Evolutionary conservation across 148 eudicot species (phyloP).

Genomic region (Rheum nobile): DNA sequence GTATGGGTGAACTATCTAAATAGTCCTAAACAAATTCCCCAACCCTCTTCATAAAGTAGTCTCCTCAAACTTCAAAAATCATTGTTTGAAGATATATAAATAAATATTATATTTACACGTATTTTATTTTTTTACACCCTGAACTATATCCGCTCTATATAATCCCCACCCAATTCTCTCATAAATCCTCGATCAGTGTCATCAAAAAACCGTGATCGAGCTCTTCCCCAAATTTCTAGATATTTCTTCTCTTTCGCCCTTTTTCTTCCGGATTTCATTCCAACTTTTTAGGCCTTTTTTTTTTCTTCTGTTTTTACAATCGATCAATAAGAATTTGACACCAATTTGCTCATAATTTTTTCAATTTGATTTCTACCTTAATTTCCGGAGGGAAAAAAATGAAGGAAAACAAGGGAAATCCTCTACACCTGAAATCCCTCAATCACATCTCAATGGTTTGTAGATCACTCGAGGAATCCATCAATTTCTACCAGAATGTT

Average conservation of each 20-base stretch:
- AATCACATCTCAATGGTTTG: constrained; percentile 21
- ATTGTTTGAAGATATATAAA: too few species aligned
- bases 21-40: too few species aligned
- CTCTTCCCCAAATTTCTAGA: too few species aligned
- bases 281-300: background rate
- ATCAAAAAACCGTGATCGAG: too few species aligned
- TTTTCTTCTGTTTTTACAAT: too few species aligned
- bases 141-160: background rate
- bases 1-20: too few species aligned
- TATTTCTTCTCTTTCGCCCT: background rate
- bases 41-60: too few species aligned
- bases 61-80: too few species aligned
- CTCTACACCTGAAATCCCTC: constrained; percentile 14
- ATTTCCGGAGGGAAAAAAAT: background rate
- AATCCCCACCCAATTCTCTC: background rate
- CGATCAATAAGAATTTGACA: background rate
- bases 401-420: constrained; percentile 6
- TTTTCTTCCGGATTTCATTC: background rate
- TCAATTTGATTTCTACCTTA: background rate
- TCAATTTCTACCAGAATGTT: constrained; percentile 14
- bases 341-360: background rate
- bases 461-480: constrained; percentile 13
- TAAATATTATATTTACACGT: too few species aligned
- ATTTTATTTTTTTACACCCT: too few species aligned
- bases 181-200: background rate